phyloP scores from a whole-genome alignment of 176 grass and related monocot genomes.

The Cymbopogon citratus region DNA sequence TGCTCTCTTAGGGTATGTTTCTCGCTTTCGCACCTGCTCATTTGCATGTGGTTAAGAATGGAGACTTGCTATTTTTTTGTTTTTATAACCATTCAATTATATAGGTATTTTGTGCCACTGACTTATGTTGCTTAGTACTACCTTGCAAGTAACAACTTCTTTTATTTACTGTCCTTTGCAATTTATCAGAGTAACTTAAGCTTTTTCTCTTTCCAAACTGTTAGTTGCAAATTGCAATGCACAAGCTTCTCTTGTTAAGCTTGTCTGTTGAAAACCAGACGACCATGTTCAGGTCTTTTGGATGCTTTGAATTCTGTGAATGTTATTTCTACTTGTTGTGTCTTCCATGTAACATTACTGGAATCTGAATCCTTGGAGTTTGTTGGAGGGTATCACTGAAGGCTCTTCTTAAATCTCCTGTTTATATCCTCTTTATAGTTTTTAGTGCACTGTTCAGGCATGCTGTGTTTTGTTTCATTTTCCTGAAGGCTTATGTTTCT shows the following conservation, averaged over 20 bases:
- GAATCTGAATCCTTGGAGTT: background rate
- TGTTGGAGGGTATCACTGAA: background rate
- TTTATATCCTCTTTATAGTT: background rate
- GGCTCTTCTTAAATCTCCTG: constrained; percentile 1
- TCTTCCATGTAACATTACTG: background rate
- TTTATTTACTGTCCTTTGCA: constrained; percentile 1
- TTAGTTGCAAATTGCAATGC: no score
- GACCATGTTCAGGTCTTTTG: background rate
- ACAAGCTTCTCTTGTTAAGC: background rate
- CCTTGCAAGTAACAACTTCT: constrained; percentile 9
- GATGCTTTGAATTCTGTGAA: constrained; percentile 7
- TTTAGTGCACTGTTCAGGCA: background rate
- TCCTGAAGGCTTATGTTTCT: background rate
- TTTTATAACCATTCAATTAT: background rate
- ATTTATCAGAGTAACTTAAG: background rate
- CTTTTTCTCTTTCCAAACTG: background rate
- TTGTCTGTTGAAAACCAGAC: background rate
- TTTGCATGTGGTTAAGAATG: constrained; percentile 21
- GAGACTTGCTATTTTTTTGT: background rate
- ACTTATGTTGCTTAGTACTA: constrained; percentile 15
- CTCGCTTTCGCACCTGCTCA: constrained; percentile 13
- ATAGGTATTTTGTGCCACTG: background rate
- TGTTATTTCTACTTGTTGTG: background rate
- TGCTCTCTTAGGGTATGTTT: constrained; percentile 86
- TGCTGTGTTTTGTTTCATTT: background rate